phyloP scores from a whole-genome alignment of 345 rosid species.

The Erodium maritimum region DNA sequence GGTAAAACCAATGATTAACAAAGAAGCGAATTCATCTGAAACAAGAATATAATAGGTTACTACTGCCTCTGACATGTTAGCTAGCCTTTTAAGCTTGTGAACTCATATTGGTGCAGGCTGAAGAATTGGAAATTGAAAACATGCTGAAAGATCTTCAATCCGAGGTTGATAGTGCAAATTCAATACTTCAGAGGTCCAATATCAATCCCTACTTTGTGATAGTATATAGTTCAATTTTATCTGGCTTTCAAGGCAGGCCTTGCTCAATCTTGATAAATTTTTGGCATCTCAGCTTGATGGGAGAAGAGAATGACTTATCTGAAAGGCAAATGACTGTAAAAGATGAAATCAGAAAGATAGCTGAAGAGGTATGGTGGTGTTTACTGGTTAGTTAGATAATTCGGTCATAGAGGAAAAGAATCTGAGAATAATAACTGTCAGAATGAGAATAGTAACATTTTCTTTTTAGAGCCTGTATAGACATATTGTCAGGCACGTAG shows the following conservation, averaged over 20 bases:
- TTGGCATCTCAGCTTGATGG: slow-evolving; percentile 45
- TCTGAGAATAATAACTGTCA: not conserved
- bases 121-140: slow-evolving; percentile 70
- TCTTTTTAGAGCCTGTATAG: not conserved
- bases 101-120: slow-evolving; percentile 39
- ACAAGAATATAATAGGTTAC: too few relatives aligned
- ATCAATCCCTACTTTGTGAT: slow-evolving; percentile 2
- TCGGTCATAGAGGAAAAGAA: not conserved
- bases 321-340: slow-evolving; percentile 30
- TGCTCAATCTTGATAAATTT: slow-evolving; percentile 2
- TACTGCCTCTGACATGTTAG: slow-evolving; percentile 2
- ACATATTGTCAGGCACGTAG: not conserved
- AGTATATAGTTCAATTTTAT: slow-evolving; percentile 3
- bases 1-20: too few relatives aligned
- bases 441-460: not conserved
- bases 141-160: slow-evolving; percentile 42
- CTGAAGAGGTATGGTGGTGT: slow-evolving; percentile 42
- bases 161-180: slow-evolving; percentile 41
- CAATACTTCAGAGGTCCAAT: slow-evolving; percentile 41
- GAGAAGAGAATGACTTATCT: slow-evolving; percentile 41
- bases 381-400: not conserved
- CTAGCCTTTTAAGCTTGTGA: slow-evolving; percentile 6
- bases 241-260: slow-evolving; percentile 5
- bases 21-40: too few relatives aligned
- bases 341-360: slow-evolving; percentile 36